Evolutionary conservation across 495 filamentous ascomycete genomes (phyloP), one percentile per base, ranked within the genome.

Genomic region (Aspergillus biplanus): DNA sequence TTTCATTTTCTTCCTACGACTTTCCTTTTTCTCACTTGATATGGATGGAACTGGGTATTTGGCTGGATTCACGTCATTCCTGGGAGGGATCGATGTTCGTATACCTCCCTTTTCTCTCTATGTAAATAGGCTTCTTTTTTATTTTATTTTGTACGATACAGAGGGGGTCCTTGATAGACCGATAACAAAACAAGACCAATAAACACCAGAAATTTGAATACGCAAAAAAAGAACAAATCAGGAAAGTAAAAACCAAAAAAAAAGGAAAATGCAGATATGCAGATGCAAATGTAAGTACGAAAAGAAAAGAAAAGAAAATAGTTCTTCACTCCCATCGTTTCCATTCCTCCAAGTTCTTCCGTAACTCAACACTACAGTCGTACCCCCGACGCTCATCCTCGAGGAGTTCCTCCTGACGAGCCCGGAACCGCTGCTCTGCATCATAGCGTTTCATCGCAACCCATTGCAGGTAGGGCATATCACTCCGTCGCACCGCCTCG

Each of bases 401-500:
- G 48, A 78, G 56, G 37, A 79, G 60, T 67, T 75, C 78, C 35
- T 71, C 70, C 55, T 74, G 67, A 18, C 82, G 80, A 58, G 83
- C 80, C 21, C 69, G 69, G 44, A 86, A 74, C 61, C 81, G 79
- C 49, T 68, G 64, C 62, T 85, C 81, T 13, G 81, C 74, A 33
- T 76, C 75, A 58, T 72, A 75, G n/a, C 82, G 68, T 11, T 71
- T 71, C 63, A 79, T 52, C 3, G 75, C 72, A 31, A 72, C 60
- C 59, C 70, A 67, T 39, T 72, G 70, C 54, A 91, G 69, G 58
- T 77, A 81, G 7, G 70, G 67, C 42, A 85, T 74, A 66, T 93
- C 89, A 49, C 85, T 78, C 16, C 81, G 80, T 59, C 76, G 65
- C 53, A 88, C 83, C 3, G 88, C 87, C 18, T 83, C 78, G 16